A percentile compares a stretch with the other conserved stretches of the same genome.
Conservation (phyloP, 345 rosid species). For the Euphorbia tirucalli region DNA sequence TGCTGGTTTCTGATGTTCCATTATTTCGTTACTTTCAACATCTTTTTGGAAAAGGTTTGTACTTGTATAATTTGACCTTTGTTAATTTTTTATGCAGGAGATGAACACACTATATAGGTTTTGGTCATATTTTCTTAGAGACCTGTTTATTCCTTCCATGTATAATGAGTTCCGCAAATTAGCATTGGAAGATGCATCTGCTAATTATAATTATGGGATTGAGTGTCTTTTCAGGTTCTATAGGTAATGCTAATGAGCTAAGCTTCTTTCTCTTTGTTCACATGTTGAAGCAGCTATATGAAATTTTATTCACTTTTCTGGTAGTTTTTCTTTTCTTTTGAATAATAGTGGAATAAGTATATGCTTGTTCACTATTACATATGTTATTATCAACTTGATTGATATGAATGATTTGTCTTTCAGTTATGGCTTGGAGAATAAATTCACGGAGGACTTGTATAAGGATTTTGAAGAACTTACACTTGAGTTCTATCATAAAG, state of each 20-base stretch:
- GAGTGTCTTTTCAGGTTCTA: constrained; percentile 98
- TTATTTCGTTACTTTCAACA: background rate
- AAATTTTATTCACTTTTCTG: background rate
- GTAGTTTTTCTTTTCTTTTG: constrained; percentile 3
- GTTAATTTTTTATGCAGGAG: constrained; percentile 59
- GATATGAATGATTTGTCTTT: constrained; percentile 10
- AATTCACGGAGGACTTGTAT: constrained; percentile 68
- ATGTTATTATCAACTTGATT: background rate
- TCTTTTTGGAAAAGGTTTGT: background rate
- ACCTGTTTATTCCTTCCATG: constrained; percentile 67
- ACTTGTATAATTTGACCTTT: background rate
- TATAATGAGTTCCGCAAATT: constrained; percentile 80
- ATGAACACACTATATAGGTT: constrained; percentile 92
- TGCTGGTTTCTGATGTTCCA: constrained; percentile 6
- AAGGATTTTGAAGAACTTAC: constrained; percentile 82
- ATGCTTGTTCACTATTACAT: background rate
- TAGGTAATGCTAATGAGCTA: constrained; percentile 48
- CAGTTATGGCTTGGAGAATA: constrained; percentile 95
- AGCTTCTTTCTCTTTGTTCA: constrained; percentile 5
- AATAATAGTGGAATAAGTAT: background rate
- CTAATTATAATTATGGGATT: constrained; percentile 74
- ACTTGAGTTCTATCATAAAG: constrained; percentile 73
- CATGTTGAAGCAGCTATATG: constrained; percentile 1
- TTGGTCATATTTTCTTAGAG: constrained; percentile 95
- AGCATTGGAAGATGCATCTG: constrained; percentile 86